phyloP scores from a whole-genome alignment of 345 rosid genomes.

The Toxicodendron radicans region DNA sequence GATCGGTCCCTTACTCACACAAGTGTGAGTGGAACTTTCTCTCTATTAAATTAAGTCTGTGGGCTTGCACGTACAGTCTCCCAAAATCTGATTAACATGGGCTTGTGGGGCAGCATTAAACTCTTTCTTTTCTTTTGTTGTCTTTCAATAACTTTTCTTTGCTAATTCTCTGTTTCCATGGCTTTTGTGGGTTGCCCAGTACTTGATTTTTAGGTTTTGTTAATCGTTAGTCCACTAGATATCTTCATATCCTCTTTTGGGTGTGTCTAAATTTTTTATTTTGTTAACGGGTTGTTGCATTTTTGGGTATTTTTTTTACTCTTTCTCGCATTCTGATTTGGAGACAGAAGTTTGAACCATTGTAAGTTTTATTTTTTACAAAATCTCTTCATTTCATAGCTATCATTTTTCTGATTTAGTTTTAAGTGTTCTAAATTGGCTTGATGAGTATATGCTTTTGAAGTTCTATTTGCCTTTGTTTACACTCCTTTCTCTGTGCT shows the following conservation, averaged over 20 bases:
- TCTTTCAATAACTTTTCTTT: no score
- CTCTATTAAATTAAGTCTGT: no score
- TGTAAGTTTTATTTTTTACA: constrained; percentile 36
- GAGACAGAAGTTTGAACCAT: constrained; percentile 83
- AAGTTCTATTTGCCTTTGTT: no score
- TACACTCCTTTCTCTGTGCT: no score
- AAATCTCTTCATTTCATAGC: neutral
- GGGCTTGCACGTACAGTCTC: no score
- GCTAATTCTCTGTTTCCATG: neutral
- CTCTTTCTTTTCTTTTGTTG: no score
- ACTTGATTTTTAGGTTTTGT: constrained; percentile 77
- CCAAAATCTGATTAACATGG: no score
- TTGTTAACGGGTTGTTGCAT: neutral
- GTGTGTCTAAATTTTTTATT: neutral
- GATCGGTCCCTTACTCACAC: no score
- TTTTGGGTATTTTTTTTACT: neutral
- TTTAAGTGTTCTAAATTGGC: neutral
- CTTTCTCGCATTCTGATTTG: constrained; percentile 65
- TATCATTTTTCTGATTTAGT: neutral
- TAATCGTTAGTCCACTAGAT: constrained; percentile 57
- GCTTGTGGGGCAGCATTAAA: no score
- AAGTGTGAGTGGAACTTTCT: no score
- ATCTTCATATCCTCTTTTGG: neutral
- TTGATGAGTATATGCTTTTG: neutral
- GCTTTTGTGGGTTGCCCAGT: constrained; percentile 36